Base-by-base conservation (phyloP, 2,329 filamentous ascomycete species). In the Botrytis deweyae region DNA sequence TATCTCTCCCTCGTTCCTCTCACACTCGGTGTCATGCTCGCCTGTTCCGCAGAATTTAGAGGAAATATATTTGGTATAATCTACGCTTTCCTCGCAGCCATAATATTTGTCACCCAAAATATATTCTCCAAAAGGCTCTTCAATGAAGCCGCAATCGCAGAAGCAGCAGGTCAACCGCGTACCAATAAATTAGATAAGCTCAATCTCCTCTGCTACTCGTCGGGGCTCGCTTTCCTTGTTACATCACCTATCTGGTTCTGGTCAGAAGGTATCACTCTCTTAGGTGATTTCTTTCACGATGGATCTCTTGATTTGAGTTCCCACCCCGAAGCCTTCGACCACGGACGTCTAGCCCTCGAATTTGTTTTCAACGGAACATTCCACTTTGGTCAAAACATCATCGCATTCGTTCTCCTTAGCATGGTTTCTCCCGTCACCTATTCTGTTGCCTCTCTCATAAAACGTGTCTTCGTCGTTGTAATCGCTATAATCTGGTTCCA, bases 51-150 rank as follows among this genome's bases (percentile, higher is more conserved):
- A 20, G 94, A 94, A 80, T 95, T 97, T 78, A 92, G 90, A 36
- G 95, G 93, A 44, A 95, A 99, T 80, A 88, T 98, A 76, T 88
- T 96, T 70, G 96, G 96, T n/a, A 92, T 99, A 29, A 80, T 95
- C 18, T 95, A 95, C 80, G 95, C 96, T 5, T 91, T 99, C 55
- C 85, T 93, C 49, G 95, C 94, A n/a, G 94, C 96, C 12, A 86
- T 98, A 73, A 92, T 98, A 77, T 99, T 99, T 81, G 96, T 99
- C 52, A 96, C 94, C 0, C 96, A 99, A 81, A 99, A 99, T 81
- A 99, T 99, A 73, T 97, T 98, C 77, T 98, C 95, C 33, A 99
- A 99, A 84, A 93, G 94, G 77, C 90, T 99, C 16, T 99, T 99
- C 86, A 99, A 98, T 82, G 95, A 98, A 81, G 94, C 93, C 10